Base-by-base conservation (phyloP, 1,284 basidiomycete genomes). In the Mycocalia duriaeana region DNA sequence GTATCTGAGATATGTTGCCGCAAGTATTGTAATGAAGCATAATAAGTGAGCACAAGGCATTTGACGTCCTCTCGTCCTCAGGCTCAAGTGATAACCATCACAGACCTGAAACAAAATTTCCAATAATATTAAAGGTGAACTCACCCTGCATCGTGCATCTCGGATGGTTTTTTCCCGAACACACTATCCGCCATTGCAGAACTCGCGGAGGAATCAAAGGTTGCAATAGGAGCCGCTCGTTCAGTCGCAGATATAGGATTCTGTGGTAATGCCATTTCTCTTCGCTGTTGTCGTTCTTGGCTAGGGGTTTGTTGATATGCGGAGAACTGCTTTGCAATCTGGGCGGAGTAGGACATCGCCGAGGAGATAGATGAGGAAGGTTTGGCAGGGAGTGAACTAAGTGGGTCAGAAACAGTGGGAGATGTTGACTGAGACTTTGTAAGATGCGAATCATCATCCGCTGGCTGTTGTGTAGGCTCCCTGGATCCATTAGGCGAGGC, bases 91-190 rank as follows among this genome's bases (percentile, higher is more conserved):
- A n/a, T n/a, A n/a, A n/a, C n/a, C n/a, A n/a, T n/a, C n/a, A n/a
- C n/a, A n/a, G n/a, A n/a, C n/a, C n/a, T n/a, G n/a, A n/a, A n/a
- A n/a, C n/a, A n/a, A n/a, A n/a, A n/a, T n/a, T n/a, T n/a, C n/a
- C n/a, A n/a, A n/a, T n/a, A n/a, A n/a, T n/a, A n/a, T n/a, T n/a
- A n/a, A n/a, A n/a, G n/a, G n/a, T n/a, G 52, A 59, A 61, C 89
- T 89, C 79, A 92, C 91, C 91, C 91, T 81, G 89, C 87, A 63
- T 93, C 91, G 57, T 90, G 89, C 89, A 91, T 91, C 64, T 94
- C 91, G 45, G 85, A 88, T 3, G 90, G 89, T 56, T 86, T 77
- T 53, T 82, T 77, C 25, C 72, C 71, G 55, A 71, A 73, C 1
- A 72, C 63, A 41, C 70, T 68, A 34, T 72, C 73, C n/a, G n/a